A percentile compares a stretch with the other conserved stretches of the same genome.
These are phyloP conservation scores for Cytospora piceicola DNA, from an alignment of 2,329 filamentous ascomycete genomes.

Conservation along the genomic window DNA sequence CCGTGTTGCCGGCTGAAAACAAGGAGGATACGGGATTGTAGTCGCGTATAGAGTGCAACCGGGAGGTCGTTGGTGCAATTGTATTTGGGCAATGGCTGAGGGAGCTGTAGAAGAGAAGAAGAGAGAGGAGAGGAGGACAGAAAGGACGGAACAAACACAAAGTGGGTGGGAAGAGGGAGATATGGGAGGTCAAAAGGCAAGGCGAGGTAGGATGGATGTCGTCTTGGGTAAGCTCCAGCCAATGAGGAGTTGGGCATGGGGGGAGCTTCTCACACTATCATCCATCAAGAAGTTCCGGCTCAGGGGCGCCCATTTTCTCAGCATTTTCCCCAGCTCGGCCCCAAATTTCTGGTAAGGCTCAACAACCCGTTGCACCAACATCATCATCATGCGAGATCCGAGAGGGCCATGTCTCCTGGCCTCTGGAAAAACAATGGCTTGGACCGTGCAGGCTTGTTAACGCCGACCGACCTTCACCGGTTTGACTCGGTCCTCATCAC, in stretches of 20 bases:
- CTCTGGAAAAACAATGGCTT: neutral
- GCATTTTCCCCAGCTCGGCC: neutral
- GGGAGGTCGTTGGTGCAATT: constrained; percentile 11
- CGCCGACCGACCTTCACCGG: neutral
- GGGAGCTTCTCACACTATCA: constrained; percentile 32
- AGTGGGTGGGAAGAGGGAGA: constrained; percentile 35
- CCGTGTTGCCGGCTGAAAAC: constrained; percentile 19
- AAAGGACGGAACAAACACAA: constrained; percentile 18
- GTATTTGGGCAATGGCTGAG: constrained; percentile 4
- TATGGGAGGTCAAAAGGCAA: constrained; percentile 33
- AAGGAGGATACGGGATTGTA: constrained; percentile 16
- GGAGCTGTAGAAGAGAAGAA: constrained; percentile 7
- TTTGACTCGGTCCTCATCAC: constrained; percentile 15
- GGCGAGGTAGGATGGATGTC: constrained; percentile 29
- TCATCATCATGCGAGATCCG: neutral
- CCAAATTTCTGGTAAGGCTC: constrained; percentile 3
- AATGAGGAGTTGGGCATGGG: constrained; percentile 36
- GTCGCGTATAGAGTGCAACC: constrained; percentile 21
- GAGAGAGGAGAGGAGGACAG: constrained; percentile 23
- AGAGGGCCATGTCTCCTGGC: too few relatives aligned
- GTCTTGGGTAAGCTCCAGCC: constrained; percentile 35
- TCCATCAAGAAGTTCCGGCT: constrained; percentile 20
- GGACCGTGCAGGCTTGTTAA: neutral
- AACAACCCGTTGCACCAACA: neutral
- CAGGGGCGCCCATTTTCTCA: constrained; percentile 10